Conservation (phyloP, 768 basidiomycete species). For the Leccinum aurantiacum region DNA sequence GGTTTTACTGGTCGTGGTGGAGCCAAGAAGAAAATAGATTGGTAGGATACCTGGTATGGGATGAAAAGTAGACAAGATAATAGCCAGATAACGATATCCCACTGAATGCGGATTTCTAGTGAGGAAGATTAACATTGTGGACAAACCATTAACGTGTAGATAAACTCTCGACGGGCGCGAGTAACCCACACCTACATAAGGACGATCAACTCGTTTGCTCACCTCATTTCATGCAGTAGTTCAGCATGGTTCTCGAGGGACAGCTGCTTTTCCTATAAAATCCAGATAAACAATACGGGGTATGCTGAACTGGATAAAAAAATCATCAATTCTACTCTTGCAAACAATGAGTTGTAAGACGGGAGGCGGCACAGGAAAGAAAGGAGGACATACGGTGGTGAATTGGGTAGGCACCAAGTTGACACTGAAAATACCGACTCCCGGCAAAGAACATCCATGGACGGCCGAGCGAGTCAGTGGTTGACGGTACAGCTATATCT, state of each 20-base stretch:
- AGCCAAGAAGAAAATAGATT: conserved; percentile 6
- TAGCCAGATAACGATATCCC: neutral
- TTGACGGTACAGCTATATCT: too few relatives aligned
- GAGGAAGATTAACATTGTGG: neutral
- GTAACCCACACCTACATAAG: neutral
- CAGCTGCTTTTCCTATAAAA: neutral
- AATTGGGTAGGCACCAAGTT: neutral
- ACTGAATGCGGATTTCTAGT: neutral
- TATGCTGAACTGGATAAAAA: neutral
- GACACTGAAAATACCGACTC: neutral
- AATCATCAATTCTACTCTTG: neutral
- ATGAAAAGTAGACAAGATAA: neutral
- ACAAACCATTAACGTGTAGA: neutral
- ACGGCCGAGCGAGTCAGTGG: neutral
- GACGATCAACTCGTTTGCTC: neutral
- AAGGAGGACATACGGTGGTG: neutral
- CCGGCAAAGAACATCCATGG: neutral
- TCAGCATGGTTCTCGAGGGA: neutral
- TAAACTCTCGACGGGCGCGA: neutral
- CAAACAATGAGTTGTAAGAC: neutral
- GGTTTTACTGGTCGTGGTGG: conserved; percentile 42
- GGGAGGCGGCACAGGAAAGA: neutral
- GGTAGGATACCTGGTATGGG: conserved; percentile 8
- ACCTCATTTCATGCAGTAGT: neutral
- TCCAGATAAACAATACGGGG: neutral